phyloP scores from a whole-genome alignment of 1,284 basidiomycete species.

The Microbotryomycetes sp. region DNA sequence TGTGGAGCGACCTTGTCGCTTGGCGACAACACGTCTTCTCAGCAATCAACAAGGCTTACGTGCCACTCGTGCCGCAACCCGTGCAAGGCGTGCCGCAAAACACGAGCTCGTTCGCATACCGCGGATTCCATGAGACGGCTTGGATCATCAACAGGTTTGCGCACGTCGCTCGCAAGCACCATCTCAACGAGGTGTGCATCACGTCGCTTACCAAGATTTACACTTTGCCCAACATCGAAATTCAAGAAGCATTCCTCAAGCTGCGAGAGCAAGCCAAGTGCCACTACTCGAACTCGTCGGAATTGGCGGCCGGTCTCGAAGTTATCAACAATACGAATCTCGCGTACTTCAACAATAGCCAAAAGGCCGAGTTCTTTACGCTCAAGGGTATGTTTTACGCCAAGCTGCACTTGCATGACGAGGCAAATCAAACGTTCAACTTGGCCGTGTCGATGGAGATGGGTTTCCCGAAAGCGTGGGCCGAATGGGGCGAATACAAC shows the following conservation, averaged over 20 bases:
- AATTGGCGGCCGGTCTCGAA: slow-evolving; percentile 87
- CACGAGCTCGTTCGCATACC: slow-evolving; percentile 75
- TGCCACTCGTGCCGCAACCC: slow-evolving; percentile 67
- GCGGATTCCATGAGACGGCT: slow-evolving; percentile 99
- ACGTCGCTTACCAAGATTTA: slow-evolving; percentile 95
- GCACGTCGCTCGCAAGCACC: slow-evolving; percentile 97
- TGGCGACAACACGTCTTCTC: slow-evolving; percentile 88
- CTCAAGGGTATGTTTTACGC: slow-evolving; percentile 99
- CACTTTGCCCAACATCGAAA: slow-evolving; percentile 98
- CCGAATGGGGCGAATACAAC: slow-evolving; percentile 94
- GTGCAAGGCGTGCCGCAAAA: slow-evolving; percentile 51
- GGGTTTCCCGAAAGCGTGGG: slow-evolving; percentile 93
- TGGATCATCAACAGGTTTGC: slow-evolving; percentile 99
- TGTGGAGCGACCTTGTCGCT: slow-evolving; percentile 96
- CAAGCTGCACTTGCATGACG: slow-evolving; percentile 75
- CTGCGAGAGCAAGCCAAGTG: slow-evolving; percentile 98
- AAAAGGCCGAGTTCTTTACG: slow-evolving; percentile 99
- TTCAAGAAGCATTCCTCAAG: slow-evolving; percentile 98
- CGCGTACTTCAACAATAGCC: slow-evolving; percentile 89
- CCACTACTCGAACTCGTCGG: slow-evolving; percentile 92
- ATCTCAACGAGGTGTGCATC: slow-evolving; percentile 92
- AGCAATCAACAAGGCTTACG: slow-evolving; percentile 95
- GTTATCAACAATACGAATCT: slow-evolving; percentile 99
- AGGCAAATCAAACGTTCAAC: slow-evolving; percentile 86
- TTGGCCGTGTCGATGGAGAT: slow-evolving; percentile 96